phyloP scores from a whole-genome alignment of 208 protist species.

The Balamuthia mandrillaris region DNA sequence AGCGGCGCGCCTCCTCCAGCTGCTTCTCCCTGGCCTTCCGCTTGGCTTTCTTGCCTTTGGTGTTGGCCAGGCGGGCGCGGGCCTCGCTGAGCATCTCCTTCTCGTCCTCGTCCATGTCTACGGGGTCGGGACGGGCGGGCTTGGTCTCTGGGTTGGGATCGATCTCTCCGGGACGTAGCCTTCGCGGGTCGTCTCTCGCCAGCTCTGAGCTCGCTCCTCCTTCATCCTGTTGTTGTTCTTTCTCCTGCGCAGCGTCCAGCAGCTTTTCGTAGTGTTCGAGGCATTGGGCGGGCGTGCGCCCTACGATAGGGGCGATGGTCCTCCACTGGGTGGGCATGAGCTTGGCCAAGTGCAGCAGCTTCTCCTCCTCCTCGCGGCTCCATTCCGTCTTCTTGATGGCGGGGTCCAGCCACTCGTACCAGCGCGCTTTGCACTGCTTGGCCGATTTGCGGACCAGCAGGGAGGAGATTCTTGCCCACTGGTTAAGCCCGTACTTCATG shows the following conservation, averaged over 20 bases:
- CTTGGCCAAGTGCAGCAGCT: conserved; percentile 96
- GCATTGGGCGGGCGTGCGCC: conserved; percentile 95
- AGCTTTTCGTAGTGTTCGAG: conserved; percentile 97
- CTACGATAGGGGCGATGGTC: conserved; percentile 93
- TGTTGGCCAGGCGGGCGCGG: conserved; percentile 98
- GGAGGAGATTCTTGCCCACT: conserved; percentile 97
- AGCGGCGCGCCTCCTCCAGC: conserved; percentile 93
- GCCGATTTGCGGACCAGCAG: conserved; percentile 96
- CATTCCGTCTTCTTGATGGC: conserved; percentile 98
- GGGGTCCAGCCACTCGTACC: conserved; percentile 99
- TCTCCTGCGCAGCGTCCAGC: conserved; percentile 80
- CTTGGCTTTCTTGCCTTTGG: conserved; percentile 98
- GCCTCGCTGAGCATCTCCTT: conserved; percentile 97
- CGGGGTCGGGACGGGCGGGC: conserved; percentile 92
- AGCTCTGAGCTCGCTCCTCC: background rate
- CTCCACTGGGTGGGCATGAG: conserved; percentile 98
- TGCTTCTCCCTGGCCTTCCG: conserved; percentile 96
- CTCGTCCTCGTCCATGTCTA: conserved; percentile 96
- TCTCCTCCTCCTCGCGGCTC: conserved; percentile 97
- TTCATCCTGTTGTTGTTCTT: conserved; percentile 48
- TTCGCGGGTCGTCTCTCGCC: conserved; percentile 70
- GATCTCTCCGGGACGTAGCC: conserved; percentile 83
- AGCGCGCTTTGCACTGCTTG: conserved; percentile 97
- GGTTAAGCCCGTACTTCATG: conserved; percentile 98
- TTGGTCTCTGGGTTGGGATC: conserved; percentile 93